A percentile compares a stretch with the other conserved stretches of the same genome.
These are phyloP conservation scores for Chlamydomonas sp. DNA, from an alignment of 139 green algal species.

Conservation along the genomic window DNA sequence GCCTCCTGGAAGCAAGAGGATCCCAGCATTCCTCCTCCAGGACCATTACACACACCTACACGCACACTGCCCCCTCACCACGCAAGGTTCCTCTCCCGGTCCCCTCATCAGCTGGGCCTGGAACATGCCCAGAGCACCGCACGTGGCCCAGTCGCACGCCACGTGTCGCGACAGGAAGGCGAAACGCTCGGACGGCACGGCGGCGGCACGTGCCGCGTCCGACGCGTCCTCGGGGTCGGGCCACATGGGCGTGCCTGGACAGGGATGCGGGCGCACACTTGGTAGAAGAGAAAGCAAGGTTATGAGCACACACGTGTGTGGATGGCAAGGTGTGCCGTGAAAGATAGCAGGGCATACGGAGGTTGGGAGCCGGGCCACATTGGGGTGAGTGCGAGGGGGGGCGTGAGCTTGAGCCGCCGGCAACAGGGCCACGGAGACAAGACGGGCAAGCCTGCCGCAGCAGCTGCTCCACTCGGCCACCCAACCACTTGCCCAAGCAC, in stretches of 20 bases:
- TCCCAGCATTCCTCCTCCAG: background rate
- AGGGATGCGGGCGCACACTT: background rate
- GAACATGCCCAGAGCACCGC: conserved; percentile 21
- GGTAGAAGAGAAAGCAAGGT: too few species aligned
- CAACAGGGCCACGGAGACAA: too few species aligned
- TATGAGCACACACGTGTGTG: too few species aligned
- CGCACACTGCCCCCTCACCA: conserved; percentile 15
- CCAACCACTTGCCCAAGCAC: background rate
- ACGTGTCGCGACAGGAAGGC: background rate
- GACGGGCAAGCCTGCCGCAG: too few species aligned
- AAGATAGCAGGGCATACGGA: too few species aligned
- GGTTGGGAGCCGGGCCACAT: too few species aligned
- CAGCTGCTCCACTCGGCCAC: background rate
- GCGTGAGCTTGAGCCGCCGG: background rate
- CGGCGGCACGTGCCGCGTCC: background rate
- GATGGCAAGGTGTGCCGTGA: too few species aligned
- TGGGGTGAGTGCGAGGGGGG: background rate
- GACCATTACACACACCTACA: background rate
- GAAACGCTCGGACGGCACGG: background rate
- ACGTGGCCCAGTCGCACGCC: conserved; percentile 25
- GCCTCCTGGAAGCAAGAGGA: background rate
- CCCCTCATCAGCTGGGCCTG: background rate
- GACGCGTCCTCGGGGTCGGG: conserved; percentile 10
- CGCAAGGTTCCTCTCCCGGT: conserved; percentile 3
- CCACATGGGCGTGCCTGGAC: conserved; percentile 7